A percentile compares a stretch with the other conserved stretches of the same genome.
Evolutionary conservation across 78 protist genomes (phyloP).

Genomic region (Corallochytrium limacisporum): DNA sequence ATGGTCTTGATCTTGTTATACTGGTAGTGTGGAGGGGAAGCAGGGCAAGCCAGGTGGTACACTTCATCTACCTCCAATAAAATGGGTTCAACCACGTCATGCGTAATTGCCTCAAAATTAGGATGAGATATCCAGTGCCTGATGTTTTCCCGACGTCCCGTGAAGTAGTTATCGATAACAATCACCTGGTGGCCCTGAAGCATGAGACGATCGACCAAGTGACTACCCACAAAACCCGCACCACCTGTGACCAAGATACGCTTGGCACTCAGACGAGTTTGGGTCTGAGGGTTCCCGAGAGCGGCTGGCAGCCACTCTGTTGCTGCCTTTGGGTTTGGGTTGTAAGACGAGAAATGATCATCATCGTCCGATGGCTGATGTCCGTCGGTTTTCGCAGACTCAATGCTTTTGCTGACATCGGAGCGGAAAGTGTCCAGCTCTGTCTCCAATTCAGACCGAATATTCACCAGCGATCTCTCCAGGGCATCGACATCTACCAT

Average conservation of each 20-base stretch:
- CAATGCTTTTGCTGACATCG: too few relatives aligned
- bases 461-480: too few relatives aligned
- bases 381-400: too few relatives aligned
- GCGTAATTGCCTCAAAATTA: constrained; percentile 25
- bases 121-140: constrained; percentile 34
- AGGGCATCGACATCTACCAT: too few relatives aligned
- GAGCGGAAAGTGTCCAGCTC: too few relatives aligned
- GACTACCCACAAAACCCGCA: constrained; percentile 75
- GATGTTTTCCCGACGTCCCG: constrained; percentile 11
- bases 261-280: too few relatives aligned
- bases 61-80: constrained; percentile 33
- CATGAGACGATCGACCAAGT: constrained; percentile 47
- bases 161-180: constrained; percentile 31
- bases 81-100: constrained; percentile 27
- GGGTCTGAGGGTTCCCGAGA: too few relatives aligned
- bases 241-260: constrained; percentile 69
- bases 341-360: too few relatives aligned
- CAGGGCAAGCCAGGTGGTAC: constrained; percentile 26
- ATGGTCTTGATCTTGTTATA: constrained; percentile 56
- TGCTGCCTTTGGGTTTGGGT: too few relatives aligned
- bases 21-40: constrained; percentile 59
- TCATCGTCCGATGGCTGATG: too few relatives aligned
- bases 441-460: too few relatives aligned
- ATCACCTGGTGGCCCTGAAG: constrained; percentile 45
- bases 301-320: too few relatives aligned